A percentile compares a stretch with the other conserved stretches of the same genome.
phyloP scores from a whole-genome alignment of 106 monocot species.

The Dioscorea zingiberensis region DNA sequence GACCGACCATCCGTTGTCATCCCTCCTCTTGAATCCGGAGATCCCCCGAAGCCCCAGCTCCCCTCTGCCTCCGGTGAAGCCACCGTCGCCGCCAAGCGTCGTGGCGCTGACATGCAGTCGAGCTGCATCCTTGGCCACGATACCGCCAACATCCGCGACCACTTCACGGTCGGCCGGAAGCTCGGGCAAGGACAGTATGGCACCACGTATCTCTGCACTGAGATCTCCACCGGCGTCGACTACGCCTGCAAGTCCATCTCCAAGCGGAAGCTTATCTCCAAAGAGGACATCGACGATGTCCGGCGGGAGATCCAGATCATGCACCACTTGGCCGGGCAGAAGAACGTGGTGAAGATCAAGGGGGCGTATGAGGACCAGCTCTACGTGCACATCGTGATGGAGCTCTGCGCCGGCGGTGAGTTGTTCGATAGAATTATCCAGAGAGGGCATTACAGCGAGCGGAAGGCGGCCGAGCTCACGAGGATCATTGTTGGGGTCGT shows the following conservation, averaged over 20 bases:
- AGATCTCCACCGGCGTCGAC: constrained; percentile 11
- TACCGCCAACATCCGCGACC: constrained; percentile 19
- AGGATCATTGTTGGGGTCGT: constrained; percentile 28
- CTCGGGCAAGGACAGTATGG: constrained; percentile 28
- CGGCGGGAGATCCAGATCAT: constrained; percentile 38
- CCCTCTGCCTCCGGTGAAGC: too few species aligned
- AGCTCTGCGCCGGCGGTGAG: constrained; percentile 24
- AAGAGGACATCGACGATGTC: constrained; percentile 24
- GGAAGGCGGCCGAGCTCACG: constrained; percentile 28
- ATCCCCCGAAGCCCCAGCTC: too few species aligned
- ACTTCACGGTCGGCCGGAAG: constrained; percentile 13
- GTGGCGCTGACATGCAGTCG: too few species aligned
- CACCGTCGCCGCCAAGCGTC: too few species aligned
- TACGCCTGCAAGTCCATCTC: constrained; percentile 35
- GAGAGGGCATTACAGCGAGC: constrained; percentile 27
- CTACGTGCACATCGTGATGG: constrained; percentile 29
- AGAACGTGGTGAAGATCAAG: constrained; percentile 27
- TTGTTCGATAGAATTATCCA: constrained; percentile 27
- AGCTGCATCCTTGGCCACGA: not conserved
- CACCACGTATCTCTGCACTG: constrained; percentile 23
- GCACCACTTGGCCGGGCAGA: constrained; percentile 29
- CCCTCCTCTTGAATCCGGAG: too few species aligned
- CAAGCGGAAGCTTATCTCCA: constrained; percentile 24
- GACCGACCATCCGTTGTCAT: too few species aligned
- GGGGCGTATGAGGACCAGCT: constrained; percentile 26